These are phyloP conservation scores for Hydnomerulius pinastri DNA, from an alignment of 768 basidiomycete genomes.

Conservation along the genomic window DNA sequence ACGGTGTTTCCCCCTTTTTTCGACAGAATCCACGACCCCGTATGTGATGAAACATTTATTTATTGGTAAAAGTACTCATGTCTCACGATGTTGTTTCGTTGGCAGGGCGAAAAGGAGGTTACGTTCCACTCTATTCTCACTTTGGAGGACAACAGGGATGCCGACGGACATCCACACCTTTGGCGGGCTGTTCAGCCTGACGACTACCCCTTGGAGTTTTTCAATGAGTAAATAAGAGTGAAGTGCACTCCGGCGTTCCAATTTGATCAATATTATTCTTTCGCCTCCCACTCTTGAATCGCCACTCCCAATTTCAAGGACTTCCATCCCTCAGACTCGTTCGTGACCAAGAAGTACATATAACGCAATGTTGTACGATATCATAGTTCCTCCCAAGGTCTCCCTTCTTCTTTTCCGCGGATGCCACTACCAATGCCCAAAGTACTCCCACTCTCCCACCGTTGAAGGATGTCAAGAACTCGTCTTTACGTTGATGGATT, in stretches of 20 bases:
- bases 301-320: background rate
- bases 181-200: constrained; percentile 67
- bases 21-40: constrained; percentile 72
- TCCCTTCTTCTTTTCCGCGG: constrained; percentile 10
- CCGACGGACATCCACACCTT: constrained; percentile 49
- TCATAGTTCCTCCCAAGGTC: background rate
- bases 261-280: background rate
- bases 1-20: constrained; percentile 9
- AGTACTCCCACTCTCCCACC: constrained; percentile 5
- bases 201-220: constrained; percentile 50
- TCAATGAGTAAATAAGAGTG: constrained; percentile 18
- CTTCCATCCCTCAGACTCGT: background rate
- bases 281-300: background rate
- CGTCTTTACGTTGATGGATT: background rate
- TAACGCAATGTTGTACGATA: constrained; percentile 6
- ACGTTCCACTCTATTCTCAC: constrained; percentile 73
- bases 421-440: background rate
- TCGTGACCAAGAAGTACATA: constrained; percentile 22
- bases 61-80: background rate
- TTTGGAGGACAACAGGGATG: constrained; percentile 52
- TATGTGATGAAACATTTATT: constrained; percentile 31
- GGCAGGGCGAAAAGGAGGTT: constrained; percentile 65
- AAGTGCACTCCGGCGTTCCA: constrained; percentile 4
- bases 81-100: constrained; percentile 10
- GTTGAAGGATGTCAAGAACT: constrained; percentile 1